phyloP scores from a whole-genome alignment of 2,329 filamentous ascomycete genomes.

The Scytalidium lignicola region DNA sequence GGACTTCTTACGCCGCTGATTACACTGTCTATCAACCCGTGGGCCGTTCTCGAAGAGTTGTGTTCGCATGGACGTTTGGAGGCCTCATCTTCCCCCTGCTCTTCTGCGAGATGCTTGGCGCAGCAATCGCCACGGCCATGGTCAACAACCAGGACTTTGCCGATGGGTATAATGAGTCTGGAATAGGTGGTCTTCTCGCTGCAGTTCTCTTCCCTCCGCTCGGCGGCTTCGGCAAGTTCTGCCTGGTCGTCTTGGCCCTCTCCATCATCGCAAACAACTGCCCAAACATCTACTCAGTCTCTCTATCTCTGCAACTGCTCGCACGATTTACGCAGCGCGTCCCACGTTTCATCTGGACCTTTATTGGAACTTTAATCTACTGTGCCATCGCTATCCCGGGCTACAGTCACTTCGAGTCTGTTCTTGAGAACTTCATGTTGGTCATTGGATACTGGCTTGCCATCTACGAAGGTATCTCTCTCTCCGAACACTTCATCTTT shows the following conservation, averaged over 20 bases:
- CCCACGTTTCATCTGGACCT: slow-evolving; percentile 64
- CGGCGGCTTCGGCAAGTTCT: slow-evolving; percentile 68
- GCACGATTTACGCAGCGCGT: slow-evolving; percentile 52
- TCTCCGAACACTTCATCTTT: slow-evolving; percentile 66
- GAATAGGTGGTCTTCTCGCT: slow-evolving; percentile 62
- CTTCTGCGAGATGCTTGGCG: slow-evolving; percentile 69
- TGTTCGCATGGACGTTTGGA: slow-evolving; percentile 65
- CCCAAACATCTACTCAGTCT: slow-evolving; percentile 67
- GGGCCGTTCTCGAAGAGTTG: slow-evolving; percentile 49
- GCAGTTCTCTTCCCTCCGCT: slow-evolving; percentile 52
- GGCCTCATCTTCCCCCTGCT: slow-evolving; percentile 67
- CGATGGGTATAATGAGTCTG: slow-evolving; percentile 48
- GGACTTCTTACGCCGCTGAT: slow-evolving; percentile 70
- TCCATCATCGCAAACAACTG: slow-evolving; percentile 67
- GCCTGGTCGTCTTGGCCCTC: slow-evolving; percentile 59
- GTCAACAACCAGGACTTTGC: slow-evolving; percentile 48
- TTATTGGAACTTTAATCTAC: slow-evolving; percentile 56
- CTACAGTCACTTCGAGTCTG: slow-evolving; percentile 57
- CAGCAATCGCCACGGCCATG: slow-evolving; percentile 64
- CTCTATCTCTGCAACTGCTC: slow-evolving; percentile 62
- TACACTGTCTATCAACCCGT: slow-evolving; percentile 76
- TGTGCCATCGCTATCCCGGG: slow-evolving; percentile 67
- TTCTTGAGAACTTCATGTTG: slow-evolving; percentile 67
- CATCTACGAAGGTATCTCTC: slow-evolving; percentile 63
- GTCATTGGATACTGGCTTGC: slow-evolving; percentile 69